Conservation (phyloP, 2,329 filamentous ascomycete genomes). For the Conoideocrella luteorostrata region DNA sequence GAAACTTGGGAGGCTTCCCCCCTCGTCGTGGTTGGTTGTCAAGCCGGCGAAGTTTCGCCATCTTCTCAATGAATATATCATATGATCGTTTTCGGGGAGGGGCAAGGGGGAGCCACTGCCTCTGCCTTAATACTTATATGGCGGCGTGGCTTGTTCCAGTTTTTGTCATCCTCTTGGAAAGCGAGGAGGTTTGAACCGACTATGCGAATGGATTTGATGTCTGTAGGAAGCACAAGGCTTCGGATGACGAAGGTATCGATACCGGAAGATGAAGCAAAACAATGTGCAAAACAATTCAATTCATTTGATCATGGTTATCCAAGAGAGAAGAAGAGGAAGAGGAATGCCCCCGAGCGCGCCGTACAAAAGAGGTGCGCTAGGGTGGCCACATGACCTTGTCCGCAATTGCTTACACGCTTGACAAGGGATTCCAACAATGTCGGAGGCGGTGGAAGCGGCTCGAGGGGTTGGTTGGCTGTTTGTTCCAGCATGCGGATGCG, state of each 20-base stretch:
- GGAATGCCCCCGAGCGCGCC: too few relatives aligned
- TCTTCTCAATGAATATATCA: neutral
- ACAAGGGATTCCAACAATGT: too few relatives aligned
- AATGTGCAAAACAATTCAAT: too few relatives aligned
- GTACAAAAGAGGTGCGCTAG: too few relatives aligned
- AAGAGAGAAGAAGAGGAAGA: too few relatives aligned
- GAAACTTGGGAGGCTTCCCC: neutral
- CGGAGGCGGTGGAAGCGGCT: neutral
- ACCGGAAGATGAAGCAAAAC: too few relatives aligned
- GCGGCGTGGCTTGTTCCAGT: neutral
- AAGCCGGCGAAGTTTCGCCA: neutral
- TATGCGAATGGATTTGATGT: neutral
- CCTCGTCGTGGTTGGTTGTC: neutral
- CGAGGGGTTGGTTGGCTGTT: conserved; percentile 6
- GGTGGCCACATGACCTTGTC: too few relatives aligned
- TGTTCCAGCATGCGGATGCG: conserved; percentile 18
- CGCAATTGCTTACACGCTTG: too few relatives aligned
- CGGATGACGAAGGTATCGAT: too few relatives aligned
- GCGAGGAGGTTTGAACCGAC: conserved; percentile 7
- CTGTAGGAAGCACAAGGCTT: too few relatives aligned
- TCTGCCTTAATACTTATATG: neutral
- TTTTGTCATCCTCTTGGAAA: neutral
- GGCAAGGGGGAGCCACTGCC: too few relatives aligned
- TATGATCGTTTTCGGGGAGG: neutral
- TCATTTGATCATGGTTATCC: too few relatives aligned